Percentiles rank a stretch among this genome's conserved stretches.
Evolutionary conservation across 2,329 filamentous ascomycete genomes (phyloP).

Genomic region (Teratosphaeria viscida): DNA sequence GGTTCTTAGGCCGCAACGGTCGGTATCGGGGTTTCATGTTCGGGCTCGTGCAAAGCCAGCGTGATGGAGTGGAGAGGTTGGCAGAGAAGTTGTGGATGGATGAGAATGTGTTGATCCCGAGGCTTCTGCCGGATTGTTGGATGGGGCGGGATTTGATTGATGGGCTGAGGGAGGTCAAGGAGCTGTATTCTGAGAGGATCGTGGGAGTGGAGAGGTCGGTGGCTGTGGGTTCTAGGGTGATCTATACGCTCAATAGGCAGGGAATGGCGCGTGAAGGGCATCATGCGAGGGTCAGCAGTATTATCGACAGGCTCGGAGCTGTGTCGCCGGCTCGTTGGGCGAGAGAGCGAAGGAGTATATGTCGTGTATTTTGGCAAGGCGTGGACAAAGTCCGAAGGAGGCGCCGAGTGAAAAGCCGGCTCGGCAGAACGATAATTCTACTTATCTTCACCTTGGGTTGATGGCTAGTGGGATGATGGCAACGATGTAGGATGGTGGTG

Average conservation of each 20-base stretch:
- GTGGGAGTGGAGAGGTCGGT: background rate
- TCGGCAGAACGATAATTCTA: background rate
- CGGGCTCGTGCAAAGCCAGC: background rate
- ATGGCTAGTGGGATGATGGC: background rate
- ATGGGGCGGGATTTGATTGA: background rate
- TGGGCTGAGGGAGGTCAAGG: background rate
- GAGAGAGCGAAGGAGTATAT: background rate
- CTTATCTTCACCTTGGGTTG: background rate
- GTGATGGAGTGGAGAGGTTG: background rate
- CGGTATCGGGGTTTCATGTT: background rate
- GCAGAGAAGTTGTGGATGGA: background rate
- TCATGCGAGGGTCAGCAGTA: background rate
- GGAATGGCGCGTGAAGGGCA: background rate
- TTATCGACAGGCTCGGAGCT: background rate
- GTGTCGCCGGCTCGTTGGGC: background rate
- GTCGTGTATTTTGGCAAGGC: background rate
- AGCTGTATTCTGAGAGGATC: background rate
- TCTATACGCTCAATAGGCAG: background rate
- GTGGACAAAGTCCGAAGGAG: background rate
- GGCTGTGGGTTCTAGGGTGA: background rate
- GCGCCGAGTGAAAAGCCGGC: background rate
- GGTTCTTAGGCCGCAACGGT: background rate
- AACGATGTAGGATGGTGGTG: background rate
- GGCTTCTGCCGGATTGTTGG: background rate
- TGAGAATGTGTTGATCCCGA: background rate